These are phyloP conservation scores for Colletotrichum sp. DNA, from an alignment of 2,329 filamentous ascomycete genomes.

Conservation along the genomic window DNA sequence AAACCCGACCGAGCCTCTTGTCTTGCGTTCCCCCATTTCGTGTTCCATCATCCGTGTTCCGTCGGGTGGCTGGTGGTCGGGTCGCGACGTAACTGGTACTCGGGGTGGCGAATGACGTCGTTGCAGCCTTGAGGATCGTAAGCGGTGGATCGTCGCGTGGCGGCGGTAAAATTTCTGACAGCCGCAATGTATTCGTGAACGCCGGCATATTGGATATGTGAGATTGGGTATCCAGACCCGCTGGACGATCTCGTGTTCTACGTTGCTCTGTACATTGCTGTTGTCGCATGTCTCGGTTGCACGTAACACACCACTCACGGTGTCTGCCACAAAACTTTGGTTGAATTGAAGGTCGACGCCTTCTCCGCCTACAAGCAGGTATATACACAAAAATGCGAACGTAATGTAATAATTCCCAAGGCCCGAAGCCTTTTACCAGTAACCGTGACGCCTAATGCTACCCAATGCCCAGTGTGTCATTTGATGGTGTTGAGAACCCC, in stretches of 20 bases:
- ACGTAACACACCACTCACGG: not conserved
- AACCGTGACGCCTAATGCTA: constrained; percentile 16
- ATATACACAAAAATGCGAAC: constrained; percentile 15
- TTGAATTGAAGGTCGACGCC: constrained; percentile 5
- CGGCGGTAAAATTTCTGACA: not conserved
- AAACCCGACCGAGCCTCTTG: not conserved
- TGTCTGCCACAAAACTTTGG: not conserved
- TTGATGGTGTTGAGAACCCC: constrained; percentile 14
- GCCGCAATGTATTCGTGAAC: not conserved
- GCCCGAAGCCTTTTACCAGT: not conserved
- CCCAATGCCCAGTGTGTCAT: constrained; percentile 16
- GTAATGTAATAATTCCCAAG: not conserved
- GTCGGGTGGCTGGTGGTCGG: not conserved
- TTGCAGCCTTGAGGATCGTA: not conserved
- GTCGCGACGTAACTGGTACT: not conserved
- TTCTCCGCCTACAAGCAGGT: not conserved
- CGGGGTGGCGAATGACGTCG: constrained; percentile 18
- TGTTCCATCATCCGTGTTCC: not conserved
- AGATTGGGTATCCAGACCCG: not conserved
- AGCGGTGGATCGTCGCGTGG: not conserved
- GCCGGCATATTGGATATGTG: not conserved
- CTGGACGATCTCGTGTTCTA: not conserved
- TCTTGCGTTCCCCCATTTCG: not conserved
- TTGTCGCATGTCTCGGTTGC: not conserved
- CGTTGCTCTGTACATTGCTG: not conserved